Conservation (phyloP, 1,284 basidiomycete genomes). For the Irpex sp. region DNA sequence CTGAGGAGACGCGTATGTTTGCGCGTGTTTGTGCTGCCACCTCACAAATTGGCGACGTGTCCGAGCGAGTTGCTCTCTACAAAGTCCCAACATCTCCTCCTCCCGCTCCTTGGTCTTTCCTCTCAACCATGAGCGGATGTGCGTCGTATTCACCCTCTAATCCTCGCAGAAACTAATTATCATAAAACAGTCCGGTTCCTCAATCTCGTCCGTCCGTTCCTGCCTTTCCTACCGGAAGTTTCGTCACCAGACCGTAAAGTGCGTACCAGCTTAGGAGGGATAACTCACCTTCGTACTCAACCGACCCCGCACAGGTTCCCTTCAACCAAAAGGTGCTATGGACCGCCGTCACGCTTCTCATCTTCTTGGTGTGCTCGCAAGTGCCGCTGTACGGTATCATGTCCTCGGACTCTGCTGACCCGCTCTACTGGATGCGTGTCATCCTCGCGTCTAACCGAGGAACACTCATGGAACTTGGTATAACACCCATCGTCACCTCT, state of each 20-base stretch:
- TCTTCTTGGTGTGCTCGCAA: constrained; percentile 97
- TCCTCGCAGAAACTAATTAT: constrained; percentile 2
- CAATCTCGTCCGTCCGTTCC: constrained; percentile 93
- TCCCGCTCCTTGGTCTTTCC: constrained; percentile 27
- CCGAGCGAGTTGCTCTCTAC: constrained; percentile 1
- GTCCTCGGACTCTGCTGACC: constrained; percentile 96
- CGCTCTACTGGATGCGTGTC: constrained; percentile 99
- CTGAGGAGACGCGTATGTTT: constrained; percentile 16
- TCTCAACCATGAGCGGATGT: constrained; percentile 36
- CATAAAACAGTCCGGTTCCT: constrained; percentile 77
- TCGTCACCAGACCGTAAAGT: constrained; percentile 96
- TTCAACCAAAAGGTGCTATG: constrained; percentile 97
- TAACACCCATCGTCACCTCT: constrained; percentile 94
- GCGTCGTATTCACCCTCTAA: constrained; percentile 15
- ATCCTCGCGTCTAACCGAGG: constrained; percentile 98
- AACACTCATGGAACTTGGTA: constrained; percentile 98
- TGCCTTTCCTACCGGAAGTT: constrained; percentile 92
- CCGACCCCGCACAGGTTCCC: constrained; percentile 57
- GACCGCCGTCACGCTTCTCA: constrained; percentile 95
- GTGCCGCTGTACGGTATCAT: constrained; percentile 97
- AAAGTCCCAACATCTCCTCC: constrained; percentile 8
- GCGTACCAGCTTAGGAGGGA: constrained; percentile 13
- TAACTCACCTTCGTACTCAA: not conserved
- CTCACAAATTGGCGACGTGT: constrained; percentile 24
- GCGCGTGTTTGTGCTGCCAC: constrained; percentile 27